These are phyloP conservation scores for Aspergillus wentii DNA, from an alignment of 495 filamentous ascomycete genomes.

Conservation along the genomic window DNA sequence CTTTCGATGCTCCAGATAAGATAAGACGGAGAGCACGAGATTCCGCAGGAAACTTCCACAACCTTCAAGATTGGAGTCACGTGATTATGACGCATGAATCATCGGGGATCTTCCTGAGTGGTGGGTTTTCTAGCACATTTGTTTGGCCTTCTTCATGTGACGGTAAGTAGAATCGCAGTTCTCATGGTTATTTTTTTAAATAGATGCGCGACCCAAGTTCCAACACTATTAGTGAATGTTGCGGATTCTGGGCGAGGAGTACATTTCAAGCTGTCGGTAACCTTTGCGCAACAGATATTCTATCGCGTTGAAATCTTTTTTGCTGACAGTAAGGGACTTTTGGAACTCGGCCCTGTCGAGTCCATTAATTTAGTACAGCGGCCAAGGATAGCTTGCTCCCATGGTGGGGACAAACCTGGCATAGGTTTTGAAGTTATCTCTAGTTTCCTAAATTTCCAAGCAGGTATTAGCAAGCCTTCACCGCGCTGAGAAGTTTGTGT, in stretches of 20 bases:
- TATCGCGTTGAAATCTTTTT: constrained; percentile 83
- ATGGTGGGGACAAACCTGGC: constrained; percentile 48
- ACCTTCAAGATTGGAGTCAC: not conserved
- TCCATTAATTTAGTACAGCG: constrained; percentile 1
- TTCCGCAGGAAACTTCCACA: constrained; percentile 4
- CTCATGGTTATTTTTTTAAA: not conserved
- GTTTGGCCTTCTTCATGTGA: too few species aligned
- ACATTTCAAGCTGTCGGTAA: constrained; percentile 77
- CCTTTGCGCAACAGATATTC: constrained; percentile 88
- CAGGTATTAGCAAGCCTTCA: not conserved
- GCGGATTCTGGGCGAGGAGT: constrained; percentile 75
- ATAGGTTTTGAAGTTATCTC: constrained; percentile 50
- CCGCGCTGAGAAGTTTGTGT: not conserved
- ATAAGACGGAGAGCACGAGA: constrained; percentile 3
- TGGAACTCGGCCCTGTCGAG: constrained; percentile 66
- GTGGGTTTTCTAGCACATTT: too few species aligned
- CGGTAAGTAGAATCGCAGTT: too few species aligned
- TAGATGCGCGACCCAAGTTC: too few species aligned
- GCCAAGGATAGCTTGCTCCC: too few species aligned
- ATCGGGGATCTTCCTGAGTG: not conserved
- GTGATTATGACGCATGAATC: too few species aligned
- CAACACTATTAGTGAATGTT: constrained; percentile 53
- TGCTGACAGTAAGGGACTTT: constrained; percentile 63
- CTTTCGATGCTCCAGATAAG: constrained; percentile 8
- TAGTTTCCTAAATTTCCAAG: constrained; percentile 36